These are phyloP conservation scores for Clarireedia paspali DNA, from an alignment of 2,329 filamentous ascomycete species.

Conservation along the genomic window DNA sequence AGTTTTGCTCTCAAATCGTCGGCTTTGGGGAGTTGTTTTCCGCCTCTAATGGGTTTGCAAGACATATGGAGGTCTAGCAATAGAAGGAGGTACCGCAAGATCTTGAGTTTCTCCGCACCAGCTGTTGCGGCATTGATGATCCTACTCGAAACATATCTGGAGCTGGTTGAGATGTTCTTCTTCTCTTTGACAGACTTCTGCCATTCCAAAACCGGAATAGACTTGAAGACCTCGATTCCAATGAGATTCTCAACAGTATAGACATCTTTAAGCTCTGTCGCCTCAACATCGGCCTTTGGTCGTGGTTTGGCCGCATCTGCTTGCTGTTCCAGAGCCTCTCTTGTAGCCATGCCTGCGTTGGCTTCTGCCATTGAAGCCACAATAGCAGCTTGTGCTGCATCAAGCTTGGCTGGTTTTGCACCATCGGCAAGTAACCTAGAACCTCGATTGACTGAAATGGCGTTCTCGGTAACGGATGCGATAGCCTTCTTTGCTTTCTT, in stretches of 20 bases:
- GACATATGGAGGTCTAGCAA: slow-evolving; percentile 46
- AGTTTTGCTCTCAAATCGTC: slow-evolving; percentile 54
- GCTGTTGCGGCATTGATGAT: slow-evolving; percentile 40
- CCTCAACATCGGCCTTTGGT: slow-evolving; percentile 60
- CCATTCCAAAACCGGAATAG: slow-evolving; percentile 68
- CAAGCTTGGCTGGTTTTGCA: slow-evolving; percentile 41
- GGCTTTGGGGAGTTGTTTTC: slow-evolving; percentile 47
- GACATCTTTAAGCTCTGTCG: slow-evolving; percentile 61
- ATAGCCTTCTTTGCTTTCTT: slow-evolving; percentile 80
- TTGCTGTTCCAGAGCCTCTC: slow-evolving; percentile 55
- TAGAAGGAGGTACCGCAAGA: slow-evolving; percentile 53
- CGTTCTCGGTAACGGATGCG: slow-evolving; percentile 60
- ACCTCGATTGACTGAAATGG: slow-evolving; percentile 41
- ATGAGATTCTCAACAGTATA: slow-evolving; percentile 63
- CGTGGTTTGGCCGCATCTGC: slow-evolving; percentile 65
- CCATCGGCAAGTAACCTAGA: slow-evolving; percentile 31
- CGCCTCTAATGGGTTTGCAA: slow-evolving; percentile 37
- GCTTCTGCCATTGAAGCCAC: slow-evolving; percentile 55
- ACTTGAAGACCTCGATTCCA: slow-evolving; percentile 57
- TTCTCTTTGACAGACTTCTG: slow-evolving; percentile 55
- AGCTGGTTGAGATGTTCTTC: slow-evolving; percentile 45
- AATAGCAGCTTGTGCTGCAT: slow-evolving; percentile 49
- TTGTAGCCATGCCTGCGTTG: slow-evolving; percentile 58
- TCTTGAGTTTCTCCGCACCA: slow-evolving; percentile 43
- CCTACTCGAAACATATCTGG: slow-evolving; percentile 58